Conservation (phyloP, 805 yeast genomes). For the Grigorovia humatica region DNA sequence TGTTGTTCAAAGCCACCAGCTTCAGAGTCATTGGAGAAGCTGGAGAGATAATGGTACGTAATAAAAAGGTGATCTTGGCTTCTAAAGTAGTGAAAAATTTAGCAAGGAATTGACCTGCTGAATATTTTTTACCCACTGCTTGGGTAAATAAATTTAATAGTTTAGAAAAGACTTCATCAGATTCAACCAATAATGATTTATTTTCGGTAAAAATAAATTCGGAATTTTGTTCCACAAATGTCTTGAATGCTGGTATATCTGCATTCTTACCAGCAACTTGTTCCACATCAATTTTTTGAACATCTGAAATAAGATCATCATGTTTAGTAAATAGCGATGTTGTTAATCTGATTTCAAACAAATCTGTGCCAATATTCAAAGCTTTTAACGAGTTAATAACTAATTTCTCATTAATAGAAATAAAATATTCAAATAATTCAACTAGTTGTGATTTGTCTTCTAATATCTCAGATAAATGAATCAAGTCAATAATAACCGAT, state of each 20-base stretch:
- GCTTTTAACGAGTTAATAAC: constrained; percentile 33
- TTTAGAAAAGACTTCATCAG: constrained; percentile 32
- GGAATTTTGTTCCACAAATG: constrained; percentile 24
- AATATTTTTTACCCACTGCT: constrained; percentile 32
- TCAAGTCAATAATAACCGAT: constrained; percentile 31
- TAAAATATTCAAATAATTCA: constrained; percentile 32
- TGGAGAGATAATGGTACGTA: constrained; percentile 47
- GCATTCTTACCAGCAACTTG: constrained; percentile 18
- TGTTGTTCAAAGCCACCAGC: constrained; percentile 35
- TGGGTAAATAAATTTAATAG: constrained; percentile 36
- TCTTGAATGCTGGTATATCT: constrained; percentile 21
- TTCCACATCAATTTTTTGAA: constrained; percentile 21
- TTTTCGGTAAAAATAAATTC: constrained; percentile 21
- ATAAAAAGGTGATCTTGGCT: constrained; percentile 44
- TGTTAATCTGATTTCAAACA: constrained; percentile 57
- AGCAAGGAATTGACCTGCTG: constrained; percentile 26
- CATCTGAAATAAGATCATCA: constrained; percentile 24
- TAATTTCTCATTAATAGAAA: constrained; percentile 29
- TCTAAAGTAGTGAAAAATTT: constrained; percentile 32
- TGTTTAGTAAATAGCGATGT: constrained; percentile 38
- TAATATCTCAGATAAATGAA: constrained; percentile 29
- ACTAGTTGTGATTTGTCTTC: constrained; percentile 32
- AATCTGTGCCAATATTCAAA: constrained; percentile 30
- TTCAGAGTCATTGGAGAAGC: constrained; percentile 51
- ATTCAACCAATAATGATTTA: constrained; percentile 26